These are phyloP conservation scores for Pythium plurisporium DNA, from an alignment of 352 stramenopile species.

Conservation along the genomic window DNA sequence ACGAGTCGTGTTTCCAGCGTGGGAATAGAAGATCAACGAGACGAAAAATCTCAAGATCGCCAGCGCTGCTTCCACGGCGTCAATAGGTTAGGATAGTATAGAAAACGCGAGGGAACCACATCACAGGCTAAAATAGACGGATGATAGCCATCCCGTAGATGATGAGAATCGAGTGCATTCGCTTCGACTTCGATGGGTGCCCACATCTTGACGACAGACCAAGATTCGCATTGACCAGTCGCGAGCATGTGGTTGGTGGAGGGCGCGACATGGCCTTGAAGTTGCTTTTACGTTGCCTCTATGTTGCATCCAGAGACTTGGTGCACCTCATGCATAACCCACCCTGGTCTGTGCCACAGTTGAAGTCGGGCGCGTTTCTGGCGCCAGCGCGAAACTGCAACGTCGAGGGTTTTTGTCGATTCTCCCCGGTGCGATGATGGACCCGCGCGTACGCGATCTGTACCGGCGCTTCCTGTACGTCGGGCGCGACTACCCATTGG, in stretches of 20 bases:
- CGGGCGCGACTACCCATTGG: slow-evolving; percentile 93
- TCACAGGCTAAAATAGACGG: slow-evolving; percentile 4
- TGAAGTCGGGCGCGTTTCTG: slow-evolving; percentile 2
- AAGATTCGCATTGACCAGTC: neutral
- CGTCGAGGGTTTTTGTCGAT: neutral
- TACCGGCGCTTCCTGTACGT: slow-evolving; percentile 94
- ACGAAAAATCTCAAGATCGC: slow-evolving; percentile 3
- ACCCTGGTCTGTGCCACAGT: slow-evolving; percentile 1
- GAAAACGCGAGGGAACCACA: neutral
- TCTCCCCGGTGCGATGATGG: slow-evolving; percentile 58
- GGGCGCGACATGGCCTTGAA: neutral
- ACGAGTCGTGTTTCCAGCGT: neutral
- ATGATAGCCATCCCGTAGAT: neutral
- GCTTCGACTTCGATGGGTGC: too few relatives aligned
- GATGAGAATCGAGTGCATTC: too few relatives aligned
- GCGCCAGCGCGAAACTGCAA: neutral
- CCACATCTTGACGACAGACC: too few relatives aligned
- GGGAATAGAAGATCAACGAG: neutral
- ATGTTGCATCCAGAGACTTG: neutral
- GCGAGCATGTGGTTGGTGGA: slow-evolving; percentile 1
- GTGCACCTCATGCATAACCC: neutral
- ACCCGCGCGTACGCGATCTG: slow-evolving; percentile 92
- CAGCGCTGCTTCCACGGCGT: neutral
- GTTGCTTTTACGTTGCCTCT: neutral
- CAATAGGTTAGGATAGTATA: slow-evolving; percentile 17